phyloP scores from a whole-genome alignment of 306 rosid genomes.

The Canavalia ensiformis region DNA sequence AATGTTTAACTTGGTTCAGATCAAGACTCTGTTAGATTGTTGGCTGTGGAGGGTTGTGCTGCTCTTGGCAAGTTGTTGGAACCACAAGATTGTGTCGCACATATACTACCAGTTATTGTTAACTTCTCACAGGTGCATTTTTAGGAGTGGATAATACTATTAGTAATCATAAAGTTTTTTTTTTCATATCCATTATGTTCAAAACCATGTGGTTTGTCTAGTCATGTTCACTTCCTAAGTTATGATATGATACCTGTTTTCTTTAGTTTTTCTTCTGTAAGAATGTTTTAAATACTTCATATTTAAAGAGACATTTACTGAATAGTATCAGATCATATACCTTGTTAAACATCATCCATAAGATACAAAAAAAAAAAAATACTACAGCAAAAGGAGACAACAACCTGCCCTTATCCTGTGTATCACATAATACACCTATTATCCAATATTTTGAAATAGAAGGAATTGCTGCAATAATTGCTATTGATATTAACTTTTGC shows the following conservation, averaged over 20 bases:
- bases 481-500: neutral
- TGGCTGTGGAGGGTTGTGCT: conserved; percentile 92
- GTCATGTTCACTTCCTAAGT: neutral
- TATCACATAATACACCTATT: neutral
- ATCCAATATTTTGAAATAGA: neutral
- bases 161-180: neutral
- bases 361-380: neutral
- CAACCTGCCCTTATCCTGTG: neutral
- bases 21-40: conserved; percentile 85
- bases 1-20: conserved; percentile 53
- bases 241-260: conserved; percentile 4
- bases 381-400: neutral
- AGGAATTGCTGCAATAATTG: neutral
- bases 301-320: neutral
- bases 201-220: neutral
- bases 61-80: conserved; percentile 85
- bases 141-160: neutral
- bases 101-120: conserved; percentile 82
- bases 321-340: neutral
- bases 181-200: neutral
- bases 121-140: conserved; percentile 82
- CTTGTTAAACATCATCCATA: neutral
- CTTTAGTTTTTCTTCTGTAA: neutral
- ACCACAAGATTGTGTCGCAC: conserved; percentile 86
- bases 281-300: neutral